Base-by-base conservation (phyloP, 1,284 basidiomycete genomes). In the Gymnopus androsaceus region DNA sequence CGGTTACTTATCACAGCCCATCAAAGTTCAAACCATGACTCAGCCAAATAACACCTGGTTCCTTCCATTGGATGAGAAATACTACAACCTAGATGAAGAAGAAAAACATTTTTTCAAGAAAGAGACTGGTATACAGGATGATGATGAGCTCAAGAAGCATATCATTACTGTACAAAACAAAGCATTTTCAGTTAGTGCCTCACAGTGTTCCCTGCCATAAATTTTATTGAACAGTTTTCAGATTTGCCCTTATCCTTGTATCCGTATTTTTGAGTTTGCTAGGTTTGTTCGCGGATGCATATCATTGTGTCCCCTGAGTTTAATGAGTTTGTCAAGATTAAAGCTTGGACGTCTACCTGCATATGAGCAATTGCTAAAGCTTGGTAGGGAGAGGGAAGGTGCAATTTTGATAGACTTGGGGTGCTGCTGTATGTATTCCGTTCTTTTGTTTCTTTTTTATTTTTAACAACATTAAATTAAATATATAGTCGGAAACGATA, bases 221-320 rank as follows among this genome's bases (percentile, higher is more conserved):
- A 9, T 23, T 27, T 47, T 28, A 9, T 7, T 17, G 17, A 8
- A 8, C 27, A 11, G 11, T 37, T 17, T 27, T 15, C n/a, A 63
- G 63, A 53, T 63, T n/a, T 56, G 49, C 33, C 49, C 46, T 4
- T 64, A 64, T 51, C 57, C 62, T n/a, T 64, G 63, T 47, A 63
- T 64, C 28, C 57, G 52, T 17, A 28, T 37, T 14, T 64, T 63
- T 36, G 30, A 42, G 1, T 64, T 63, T 30, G 40, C 48, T n/a
- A 58, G 48, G 63, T 61, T 48, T 15, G 41, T 15, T n/a, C 17
- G 15, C 27, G 23, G 42, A 3, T 14, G n/a, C n/a, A n/a, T n/a
- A n/a, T n/a, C 23, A 27, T 41, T 19, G 31, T 30, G 9, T 17
- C 21, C 14, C 25, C 28, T 30, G 23, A 33, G 15, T 28, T 15